phyloP scores from a whole-genome alignment of 2,329 filamentous ascomycete genomes.

The Fusarium solani-melongenae region DNA sequence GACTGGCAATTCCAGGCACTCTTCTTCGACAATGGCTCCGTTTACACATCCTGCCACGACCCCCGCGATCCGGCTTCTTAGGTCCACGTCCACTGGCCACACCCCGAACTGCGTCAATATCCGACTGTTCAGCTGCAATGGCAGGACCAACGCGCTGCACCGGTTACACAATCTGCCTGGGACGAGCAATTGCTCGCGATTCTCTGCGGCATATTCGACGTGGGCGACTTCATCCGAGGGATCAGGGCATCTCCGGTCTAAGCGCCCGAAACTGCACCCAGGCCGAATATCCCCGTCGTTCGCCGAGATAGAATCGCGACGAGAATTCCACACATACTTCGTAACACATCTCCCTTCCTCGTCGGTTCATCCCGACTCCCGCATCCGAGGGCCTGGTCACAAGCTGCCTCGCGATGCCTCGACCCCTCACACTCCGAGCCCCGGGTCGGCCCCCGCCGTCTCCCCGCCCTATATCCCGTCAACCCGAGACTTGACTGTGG shows the following conservation, averaged over 20 bases:
- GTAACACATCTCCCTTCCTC: slow-evolving; percentile 95
- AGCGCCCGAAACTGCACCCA: slow-evolving; percentile 9
- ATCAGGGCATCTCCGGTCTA: slow-evolving; percentile 20
- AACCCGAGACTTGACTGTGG: slow-evolving; percentile 86
- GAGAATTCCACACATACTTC: slow-evolving; percentile 93
- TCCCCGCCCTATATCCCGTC: slow-evolving; percentile 67
- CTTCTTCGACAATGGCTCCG: slow-evolving; percentile 37
- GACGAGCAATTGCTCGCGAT: neutral
- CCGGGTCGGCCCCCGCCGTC: slow-evolving; percentile 66
- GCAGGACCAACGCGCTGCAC: slow-evolving; percentile 2
- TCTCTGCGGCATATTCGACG: slow-evolving; percentile 2
- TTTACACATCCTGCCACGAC: slow-evolving; percentile 27
- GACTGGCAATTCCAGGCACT: slow-evolving; percentile 12
- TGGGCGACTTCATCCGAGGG: slow-evolving; percentile 18
- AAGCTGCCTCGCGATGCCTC: slow-evolving; percentile 89
- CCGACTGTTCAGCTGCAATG: neutral
- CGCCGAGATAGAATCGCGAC: slow-evolving; percentile 45
- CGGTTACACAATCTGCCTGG: neutral
- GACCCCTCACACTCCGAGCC: slow-evolving; percentile 74
- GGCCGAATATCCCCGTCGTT: slow-evolving; percentile 9
- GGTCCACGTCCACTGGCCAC: slow-evolving; percentile 24
- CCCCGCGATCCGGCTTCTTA: slow-evolving; percentile 32
- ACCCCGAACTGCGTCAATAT: slow-evolving; percentile 8
- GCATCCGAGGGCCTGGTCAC: slow-evolving; percentile 75
- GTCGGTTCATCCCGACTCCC: slow-evolving; percentile 88